Evolutionary conservation across 1,284 basidiomycete species (phyloP), one percentile per base, ranked within the genome.

Genomic region (Ustilago lituana): DNA sequence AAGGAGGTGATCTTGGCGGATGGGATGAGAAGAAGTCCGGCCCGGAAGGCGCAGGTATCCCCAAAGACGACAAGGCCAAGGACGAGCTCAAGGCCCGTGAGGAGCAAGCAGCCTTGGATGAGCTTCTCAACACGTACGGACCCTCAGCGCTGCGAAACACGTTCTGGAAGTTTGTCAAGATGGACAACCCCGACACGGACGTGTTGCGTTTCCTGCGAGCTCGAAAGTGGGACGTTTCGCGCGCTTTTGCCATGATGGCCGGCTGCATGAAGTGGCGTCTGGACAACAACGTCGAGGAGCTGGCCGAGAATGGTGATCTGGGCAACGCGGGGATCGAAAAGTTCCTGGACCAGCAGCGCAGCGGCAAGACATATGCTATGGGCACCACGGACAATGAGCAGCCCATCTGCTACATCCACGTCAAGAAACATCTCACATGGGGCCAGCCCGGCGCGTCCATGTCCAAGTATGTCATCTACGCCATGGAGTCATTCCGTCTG

Each of bases 241-340:
- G 82, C 10, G 83, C 81, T 14, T 74, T 83, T 40, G 82, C 83
- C 26, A 84, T 84, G 83, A 71, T 84, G 46, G 78, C 74, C 36
- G 59, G 60, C 4, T 74, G 77, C 55, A 54, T 80, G 46, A 82
- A 79, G 60, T 80, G 76, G 80, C 76, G 80, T 31, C 69, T 77
- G 15, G 76, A 81, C 58, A 69, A 74, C 37, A 74, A 76, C 22
- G 79, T 84, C 41, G 79, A 83, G 29, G 73, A 77, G 36, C 78
- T 84, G n/a, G 76, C 80, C 38, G 68, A 75, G 41, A 73, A 75
- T 36, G 83, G 83, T 31, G 83, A 84, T 47, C 65, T 82, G 43
- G 80, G 80, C 14, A 79, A 82, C 56, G 61, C 73, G 12, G 55
- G 65, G 7, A 80, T 76, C 10, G 77, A 82, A 35, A 82, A 83